Conservation (phyloP, 176 grass and related monocot genomes). For the Phoenix roebelenii region DNA sequence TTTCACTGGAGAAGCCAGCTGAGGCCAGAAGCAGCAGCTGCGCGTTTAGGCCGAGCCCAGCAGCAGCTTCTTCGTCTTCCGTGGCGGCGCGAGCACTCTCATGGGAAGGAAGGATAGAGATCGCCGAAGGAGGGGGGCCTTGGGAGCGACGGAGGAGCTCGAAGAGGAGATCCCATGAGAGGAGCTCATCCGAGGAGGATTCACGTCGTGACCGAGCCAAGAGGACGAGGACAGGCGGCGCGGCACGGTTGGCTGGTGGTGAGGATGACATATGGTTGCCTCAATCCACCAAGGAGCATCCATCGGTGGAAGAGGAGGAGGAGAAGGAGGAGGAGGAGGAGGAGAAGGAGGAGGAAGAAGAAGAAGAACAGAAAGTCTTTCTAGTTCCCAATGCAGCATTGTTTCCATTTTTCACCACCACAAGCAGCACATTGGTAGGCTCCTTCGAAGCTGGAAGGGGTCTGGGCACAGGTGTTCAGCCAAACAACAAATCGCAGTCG, state of each 20-base stretch:
- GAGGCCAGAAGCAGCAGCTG: constrained; percentile 38
- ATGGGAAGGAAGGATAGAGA: constrained; percentile 39
- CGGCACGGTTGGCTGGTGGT: constrained; percentile 19
- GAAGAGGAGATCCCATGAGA: constrained; percentile 75
- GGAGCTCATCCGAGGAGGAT: constrained; percentile 38
- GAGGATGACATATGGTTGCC: constrained; percentile 73
- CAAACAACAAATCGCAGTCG: constrained; percentile 67
- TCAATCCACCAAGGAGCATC: constrained; percentile 49
- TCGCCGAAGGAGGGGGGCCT: constrained; percentile 1
- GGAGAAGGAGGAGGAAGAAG: too few relatives aligned
- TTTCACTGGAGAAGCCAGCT: constrained; percentile 27
- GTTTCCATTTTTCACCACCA: constrained; percentile 40
- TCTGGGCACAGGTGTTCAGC: background rate
- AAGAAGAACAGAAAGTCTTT: constrained; percentile 52
- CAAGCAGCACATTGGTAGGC: constrained; percentile 40
- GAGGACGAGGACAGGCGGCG: constrained; percentile 38
- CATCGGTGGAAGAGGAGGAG: constrained; percentile 21
- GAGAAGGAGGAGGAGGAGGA: too few relatives aligned
- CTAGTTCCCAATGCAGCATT: constrained; percentile 61
- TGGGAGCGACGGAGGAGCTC: constrained; percentile 34
- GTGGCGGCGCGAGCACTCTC: constrained; percentile 39
- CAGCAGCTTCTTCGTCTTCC: constrained; percentile 11
- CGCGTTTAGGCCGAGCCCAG: constrained; percentile 45
- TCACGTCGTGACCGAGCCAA: constrained; percentile 47
- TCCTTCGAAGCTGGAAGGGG: constrained; percentile 44